Base-by-base conservation (phyloP, 1,284 basidiomycete genomes). In the Trichosporon asahii region DNA sequence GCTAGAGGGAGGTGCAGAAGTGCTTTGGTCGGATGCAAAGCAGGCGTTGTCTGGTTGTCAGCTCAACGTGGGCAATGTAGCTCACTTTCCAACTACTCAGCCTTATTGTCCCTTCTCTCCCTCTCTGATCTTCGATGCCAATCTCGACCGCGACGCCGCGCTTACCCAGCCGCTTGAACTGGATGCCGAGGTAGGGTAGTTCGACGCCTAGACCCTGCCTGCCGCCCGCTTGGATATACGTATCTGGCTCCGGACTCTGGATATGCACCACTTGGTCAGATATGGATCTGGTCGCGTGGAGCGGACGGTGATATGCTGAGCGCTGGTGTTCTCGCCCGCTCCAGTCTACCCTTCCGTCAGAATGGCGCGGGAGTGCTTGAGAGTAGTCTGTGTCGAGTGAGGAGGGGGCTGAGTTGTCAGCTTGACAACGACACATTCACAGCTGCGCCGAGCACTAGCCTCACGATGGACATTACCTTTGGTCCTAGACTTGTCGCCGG, bases 61-160 rank as follows among this genome's bases (percentile, higher is more conserved):
- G 23, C 15, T 37, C n/a, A n/a, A n/a, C n/a, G n/a, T n/a, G n/a
- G 44, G 12, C 18, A 33, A 25, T 46, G 33, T 40, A 80, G 31
- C 80, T 80, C 78, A 92, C 91, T 89, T 93, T 91, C 77, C 93
- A 94, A 14, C 90, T 93, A 25, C 92, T 93, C 71, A 89, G 86
- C 29, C 92, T 85, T 27, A 94, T 78, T 37, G 87, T 80, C 0
- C 91, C 92, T 70, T 85, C 85, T 72, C 86, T 84, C 6, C 89
- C 89, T 6, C 80, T 78, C 63, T 85, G 84, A 84, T 94, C 92
- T 40, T 88, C 87, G 15, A 94, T 76, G 1, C 92, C 92, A 18
- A 94, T 84, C 81, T 94, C 91, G 75, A 94, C 88, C 8, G 88
- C 86, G 88, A 91, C 90, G 66, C 89, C 88, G 70, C 88, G 69